Evolutionary conservation across 2,329 filamentous ascomycete genomes (phyloP), one percentile per base, ranked within the genome.

Genomic region (Penicillium hordei): DNA sequence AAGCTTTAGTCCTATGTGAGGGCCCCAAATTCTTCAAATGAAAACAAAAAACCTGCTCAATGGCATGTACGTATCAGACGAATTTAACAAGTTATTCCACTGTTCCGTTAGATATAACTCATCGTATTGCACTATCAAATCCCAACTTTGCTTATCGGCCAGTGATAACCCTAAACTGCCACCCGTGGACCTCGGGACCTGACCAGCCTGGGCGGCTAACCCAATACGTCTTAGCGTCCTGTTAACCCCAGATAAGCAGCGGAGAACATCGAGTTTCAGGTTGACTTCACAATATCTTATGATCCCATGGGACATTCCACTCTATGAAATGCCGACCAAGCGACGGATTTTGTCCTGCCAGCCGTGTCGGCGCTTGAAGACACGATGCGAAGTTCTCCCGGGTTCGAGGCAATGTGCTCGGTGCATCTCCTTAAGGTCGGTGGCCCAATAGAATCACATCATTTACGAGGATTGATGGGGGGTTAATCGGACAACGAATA

Each of bases 301-400:
- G 27, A 46, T 23, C 15, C 42, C 6, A 31, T 23, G 19, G 45
- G n/a, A 27, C 15, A 52, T 40, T 29, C 33, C 29, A 36, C n/a
- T 49, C 21, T 7, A 39, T 52, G n/a, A 48, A 40, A 57, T 57
- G 55, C 55, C 55, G 5, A 53, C 29, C 17, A 57, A 57, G 27
- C 43, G 55, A 57, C 49, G 55, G 8, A 53, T 57, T 33, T n/a
- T 57, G 10, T 64, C 63, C 8, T 65, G 63, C 36, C 58, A 64
- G 43, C 53, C 58, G n/a, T 65, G 61, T 40, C 58, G 61, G 15
- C 63, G 63, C 17, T 31, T 65, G 21, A 64, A 65, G 51, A 65
- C 63, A 48, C 54, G 63, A 45, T 65, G 63, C 44, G 63, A 65
- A 46, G 40, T 58, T 13, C 33, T 49, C 31, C 39, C 46, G 2